Conservation (phyloP, 208 protist species). For the Leishmania tropica region DNA sequence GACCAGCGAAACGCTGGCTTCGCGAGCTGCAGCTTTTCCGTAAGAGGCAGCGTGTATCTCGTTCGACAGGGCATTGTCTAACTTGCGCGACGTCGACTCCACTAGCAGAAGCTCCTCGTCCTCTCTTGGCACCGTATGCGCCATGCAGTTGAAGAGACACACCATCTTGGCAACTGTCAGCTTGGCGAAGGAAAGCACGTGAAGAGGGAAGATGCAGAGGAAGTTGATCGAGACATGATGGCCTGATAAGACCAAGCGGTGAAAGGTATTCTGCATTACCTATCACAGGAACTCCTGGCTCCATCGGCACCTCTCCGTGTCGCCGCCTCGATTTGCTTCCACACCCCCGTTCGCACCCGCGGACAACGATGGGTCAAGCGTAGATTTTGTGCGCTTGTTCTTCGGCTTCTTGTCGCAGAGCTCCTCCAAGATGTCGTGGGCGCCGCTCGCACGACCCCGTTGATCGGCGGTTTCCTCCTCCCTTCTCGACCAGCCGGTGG, state of each 20-base stretch:
- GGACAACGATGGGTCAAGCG: neutral
- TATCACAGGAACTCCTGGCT: slow-evolving; percentile 46
- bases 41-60: slow-evolving; percentile 71
- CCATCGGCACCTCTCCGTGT: slow-evolving; percentile 18
- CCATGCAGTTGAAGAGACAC: slow-evolving; percentile 72
- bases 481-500: neutral
- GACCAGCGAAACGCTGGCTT: neutral
- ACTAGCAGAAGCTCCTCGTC: slow-evolving; percentile 61
- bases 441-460: neutral
- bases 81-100: slow-evolving; percentile 41
- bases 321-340: neutral
- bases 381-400: neutral
- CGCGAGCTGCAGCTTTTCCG: slow-evolving; percentile 19
- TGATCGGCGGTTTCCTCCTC: neutral
- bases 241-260: slow-evolving; percentile 61
- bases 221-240: slow-evolving; percentile 73
- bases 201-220: slow-evolving; percentile 39
- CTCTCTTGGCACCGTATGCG: slow-evolving; percentile 50
- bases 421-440: slow-evolving; percentile 16
- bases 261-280: slow-evolving; percentile 58
- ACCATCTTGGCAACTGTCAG: slow-evolving; percentile 67
- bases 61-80: slow-evolving; percentile 54
- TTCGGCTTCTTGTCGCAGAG: neutral
- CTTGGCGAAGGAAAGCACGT: slow-evolving; percentile 36
- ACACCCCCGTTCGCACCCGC: neutral